phyloP scores from a whole-genome alignment of 2,329 filamentous ascomycete species.

The Colletotrichum sp. region DNA sequence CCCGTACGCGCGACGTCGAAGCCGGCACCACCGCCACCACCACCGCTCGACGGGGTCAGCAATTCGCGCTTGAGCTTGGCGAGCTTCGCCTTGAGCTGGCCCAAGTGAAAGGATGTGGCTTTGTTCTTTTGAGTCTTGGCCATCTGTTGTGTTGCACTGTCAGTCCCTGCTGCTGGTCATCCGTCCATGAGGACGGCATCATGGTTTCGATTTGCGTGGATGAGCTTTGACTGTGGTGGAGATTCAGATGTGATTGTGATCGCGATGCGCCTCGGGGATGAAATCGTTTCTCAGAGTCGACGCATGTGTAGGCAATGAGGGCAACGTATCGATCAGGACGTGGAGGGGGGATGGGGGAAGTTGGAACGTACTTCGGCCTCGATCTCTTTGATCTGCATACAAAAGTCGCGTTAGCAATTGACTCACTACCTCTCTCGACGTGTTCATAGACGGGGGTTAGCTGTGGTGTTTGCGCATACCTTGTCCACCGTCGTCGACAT shows the following conservation, averaged over 20 bases:
- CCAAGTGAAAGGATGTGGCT: conserved; percentile 90
- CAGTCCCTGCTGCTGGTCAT: background rate
- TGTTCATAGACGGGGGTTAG: background rate
- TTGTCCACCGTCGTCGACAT: conserved; percentile 99
- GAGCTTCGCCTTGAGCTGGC: conserved; percentile 96
- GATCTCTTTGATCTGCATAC: conserved; percentile 86
- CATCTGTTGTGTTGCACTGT: conserved; percentile 64
- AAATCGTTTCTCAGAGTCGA: background rate
- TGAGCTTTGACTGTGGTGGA: background rate
- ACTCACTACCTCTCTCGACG: background rate
- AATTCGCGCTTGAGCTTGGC: conserved; percentile 97
- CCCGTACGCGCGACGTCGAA: conserved; percentile 98
- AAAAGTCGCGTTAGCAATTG: conserved; percentile 34
- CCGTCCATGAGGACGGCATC: background rate
- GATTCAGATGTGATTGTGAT: background rate
- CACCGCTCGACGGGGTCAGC: conserved; percentile 82
- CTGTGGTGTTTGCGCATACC: conserved; percentile 53
- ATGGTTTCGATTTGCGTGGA: background rate
- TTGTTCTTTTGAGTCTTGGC: conserved; percentile 98
- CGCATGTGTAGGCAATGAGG: background rate
- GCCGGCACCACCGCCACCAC: conserved; percentile 83
- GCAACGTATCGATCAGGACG: background rate
- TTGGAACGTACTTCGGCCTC: conserved; percentile 80
- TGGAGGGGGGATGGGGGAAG: conserved; percentile 15
- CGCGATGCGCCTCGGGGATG: background rate